Percentiles rank a stretch among this genome's conserved stretches.
Conservation (phyloP, 805 yeast species). For the Hanseniaspora lindneri region DNA sequence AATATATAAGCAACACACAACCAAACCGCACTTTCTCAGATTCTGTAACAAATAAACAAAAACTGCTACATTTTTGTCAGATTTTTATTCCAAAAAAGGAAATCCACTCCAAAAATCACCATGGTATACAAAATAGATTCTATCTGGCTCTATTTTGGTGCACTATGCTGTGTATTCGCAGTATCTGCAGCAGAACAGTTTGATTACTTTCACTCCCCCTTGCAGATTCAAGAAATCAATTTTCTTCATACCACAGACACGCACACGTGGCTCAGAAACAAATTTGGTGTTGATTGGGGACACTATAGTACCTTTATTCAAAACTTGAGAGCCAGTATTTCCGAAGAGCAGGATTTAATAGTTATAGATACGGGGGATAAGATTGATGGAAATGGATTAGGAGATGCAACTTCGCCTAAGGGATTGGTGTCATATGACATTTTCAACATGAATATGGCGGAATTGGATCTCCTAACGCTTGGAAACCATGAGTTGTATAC, state of each 20-base stretch:
- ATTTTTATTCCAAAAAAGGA: too few species aligned
- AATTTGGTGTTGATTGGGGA: constrained; percentile 84
- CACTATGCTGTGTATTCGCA: not conserved
- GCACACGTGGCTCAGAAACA: constrained; percentile 83
- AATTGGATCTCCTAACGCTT: constrained; percentile 67
- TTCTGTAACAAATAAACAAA: too few species aligned
- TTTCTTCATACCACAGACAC: constrained; percentile 93
- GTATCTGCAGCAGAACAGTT: not conserved
- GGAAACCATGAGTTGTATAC: constrained; percentile 88
- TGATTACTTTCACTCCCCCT: constrained; percentile 23
- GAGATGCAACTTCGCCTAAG: constrained; percentile 65
- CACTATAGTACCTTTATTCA: constrained; percentile 62
- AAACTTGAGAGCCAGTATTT: constrained; percentile 39
- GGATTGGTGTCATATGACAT: constrained; percentile 53
- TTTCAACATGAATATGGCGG: constrained; percentile 40
- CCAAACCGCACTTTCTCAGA: too few species aligned
- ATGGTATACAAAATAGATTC: too few species aligned
- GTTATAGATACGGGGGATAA: constrained; percentile 84
- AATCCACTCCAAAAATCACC: too few species aligned
- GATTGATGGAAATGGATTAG: constrained; percentile 86
- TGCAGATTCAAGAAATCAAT: constrained; percentile 62
- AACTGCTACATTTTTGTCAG: too few species aligned
- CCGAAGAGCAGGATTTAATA: constrained; percentile 44
- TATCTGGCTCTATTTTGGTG: too few species aligned
- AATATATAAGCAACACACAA: too few species aligned